Evolutionary conservation across 1,284 basidiomycete species (phyloP).

Genomic region (Anthracocystis walkeri): DNA sequence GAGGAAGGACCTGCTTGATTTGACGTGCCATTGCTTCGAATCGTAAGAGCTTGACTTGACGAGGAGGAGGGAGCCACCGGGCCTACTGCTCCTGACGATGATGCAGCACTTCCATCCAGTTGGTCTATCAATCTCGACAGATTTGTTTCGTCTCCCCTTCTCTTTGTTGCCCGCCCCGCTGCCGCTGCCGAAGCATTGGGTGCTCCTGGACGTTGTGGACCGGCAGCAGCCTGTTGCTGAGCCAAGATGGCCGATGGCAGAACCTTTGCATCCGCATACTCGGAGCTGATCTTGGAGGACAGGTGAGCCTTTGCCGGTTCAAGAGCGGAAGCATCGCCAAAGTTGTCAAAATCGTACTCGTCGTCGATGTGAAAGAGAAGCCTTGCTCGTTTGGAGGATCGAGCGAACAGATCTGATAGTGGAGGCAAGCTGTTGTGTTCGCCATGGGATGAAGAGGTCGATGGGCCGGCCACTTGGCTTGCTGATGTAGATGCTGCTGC

Average conservation of each 20-base stretch:
- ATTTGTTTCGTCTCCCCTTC: constrained; percentile 32
- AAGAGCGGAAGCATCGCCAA: constrained; percentile 30
- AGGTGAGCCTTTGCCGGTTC: constrained; percentile 70
- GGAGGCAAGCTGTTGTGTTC: constrained; percentile 33
- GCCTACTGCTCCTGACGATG: constrained; percentile 14
- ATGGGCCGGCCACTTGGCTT: constrained; percentile 25
- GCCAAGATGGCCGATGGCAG: constrained; percentile 84
- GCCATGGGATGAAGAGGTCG: constrained; percentile 7
- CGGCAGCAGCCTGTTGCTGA: constrained; percentile 85
- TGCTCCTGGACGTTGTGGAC: constrained; percentile 65
- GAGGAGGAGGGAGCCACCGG: constrained; percentile 23
- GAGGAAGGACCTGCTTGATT: constrained; percentile 15
- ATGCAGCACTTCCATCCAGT: constrained; percentile 33
- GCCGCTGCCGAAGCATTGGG: constrained; percentile 9
- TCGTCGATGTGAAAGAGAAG: constrained; percentile 44
- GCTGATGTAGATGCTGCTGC: constrained; percentile 17
- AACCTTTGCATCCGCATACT: constrained; percentile 87
- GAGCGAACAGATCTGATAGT: constrained; percentile 44
- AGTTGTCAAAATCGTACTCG: constrained; percentile 45
- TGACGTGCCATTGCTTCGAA: constrained; percentile 23
- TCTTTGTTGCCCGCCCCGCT: constrained; percentile 13
- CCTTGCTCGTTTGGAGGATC: constrained; percentile 46
- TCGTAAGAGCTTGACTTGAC: constrained; percentile 38
- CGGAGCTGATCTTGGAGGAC: constrained; percentile 79
- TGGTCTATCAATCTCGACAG: constrained; percentile 37